These are phyloP conservation scores for Penicillium sumatraense DNA, from an alignment of 2,329 filamentous ascomycete species.

Conservation along the genomic window DNA sequence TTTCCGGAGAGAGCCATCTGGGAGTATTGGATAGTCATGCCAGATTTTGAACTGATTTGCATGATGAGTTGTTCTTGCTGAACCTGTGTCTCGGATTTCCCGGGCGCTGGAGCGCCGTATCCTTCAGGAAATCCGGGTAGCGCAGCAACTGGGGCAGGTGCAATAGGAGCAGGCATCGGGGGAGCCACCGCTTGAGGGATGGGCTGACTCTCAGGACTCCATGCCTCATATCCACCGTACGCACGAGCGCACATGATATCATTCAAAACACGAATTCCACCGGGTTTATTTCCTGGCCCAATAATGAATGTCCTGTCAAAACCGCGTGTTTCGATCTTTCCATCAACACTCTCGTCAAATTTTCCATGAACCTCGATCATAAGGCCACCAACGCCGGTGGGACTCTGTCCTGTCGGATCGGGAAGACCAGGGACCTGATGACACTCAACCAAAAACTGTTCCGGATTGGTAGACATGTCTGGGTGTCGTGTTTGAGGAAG, in stretches of 20 bases:
- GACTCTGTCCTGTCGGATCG: slow-evolving; percentile 68
- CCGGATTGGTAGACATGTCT: slow-evolving; percentile 66
- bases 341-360: slow-evolving; percentile 72
- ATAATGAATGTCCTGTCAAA: slow-evolving; percentile 83
- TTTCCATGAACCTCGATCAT: slow-evolving; percentile 81
- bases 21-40: slow-evolving; percentile 79
- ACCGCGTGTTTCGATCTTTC: slow-evolving; percentile 67
- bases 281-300: slow-evolving; percentile 70
- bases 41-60: slow-evolving; percentile 76
- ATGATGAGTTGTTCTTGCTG: slow-evolving; percentile 71
- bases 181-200: slow-evolving; percentile 44
- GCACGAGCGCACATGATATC: slow-evolving; percentile 77
- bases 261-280: slow-evolving; percentile 74
- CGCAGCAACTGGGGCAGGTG: background rate
- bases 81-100: slow-evolving; percentile 55
- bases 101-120: slow-evolving; percentile 47
- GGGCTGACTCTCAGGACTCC: slow-evolving; percentile 46
- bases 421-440: slow-evolving; percentile 72
- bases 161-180: slow-evolving; percentile 30
- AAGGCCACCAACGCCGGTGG: slow-evolving; percentile 74
- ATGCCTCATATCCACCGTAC: slow-evolving; percentile 63
- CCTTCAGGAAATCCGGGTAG: slow-evolving; percentile 40
- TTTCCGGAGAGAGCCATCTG: slow-evolving; percentile 79
- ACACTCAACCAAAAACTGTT: slow-evolving; percentile 83
- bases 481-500: slow-evolving; percentile 78